These are phyloP conservation scores for Puccinia hordei DNA, from an alignment of 1,284 basidiomycete genomes.

Conservation along the genomic window DNA sequence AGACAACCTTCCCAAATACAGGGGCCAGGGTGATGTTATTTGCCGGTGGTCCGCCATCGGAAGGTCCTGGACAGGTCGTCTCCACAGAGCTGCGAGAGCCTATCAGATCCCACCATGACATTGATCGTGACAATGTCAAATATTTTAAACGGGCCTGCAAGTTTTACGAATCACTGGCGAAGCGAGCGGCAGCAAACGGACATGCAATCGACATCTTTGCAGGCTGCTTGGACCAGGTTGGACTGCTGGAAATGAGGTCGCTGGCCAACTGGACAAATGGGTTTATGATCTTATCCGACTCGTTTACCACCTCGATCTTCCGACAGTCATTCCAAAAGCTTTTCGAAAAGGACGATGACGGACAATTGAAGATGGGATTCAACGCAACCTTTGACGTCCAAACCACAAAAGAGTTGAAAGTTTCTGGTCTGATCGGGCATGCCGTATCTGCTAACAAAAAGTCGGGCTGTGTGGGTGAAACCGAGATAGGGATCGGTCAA, in stretches of 20 bases:
- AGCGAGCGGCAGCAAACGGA: conserved; percentile 88
- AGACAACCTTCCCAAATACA: conserved; percentile 92
- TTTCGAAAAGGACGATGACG: conserved; percentile 91
- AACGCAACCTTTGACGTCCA: conserved; percentile 97
- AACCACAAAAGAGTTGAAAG: conserved; percentile 98
- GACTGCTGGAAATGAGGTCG: conserved; percentile 95
- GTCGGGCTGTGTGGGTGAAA: conserved; percentile 94
- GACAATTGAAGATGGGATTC: conserved; percentile 94
- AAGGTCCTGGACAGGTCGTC: conserved; percentile 96
- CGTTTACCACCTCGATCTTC: conserved; percentile 97
- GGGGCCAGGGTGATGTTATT: conserved; percentile 96
- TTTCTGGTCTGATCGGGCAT: conserved; percentile 96
- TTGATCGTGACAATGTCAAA: conserved; percentile 94
- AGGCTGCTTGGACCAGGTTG: conserved; percentile 97
- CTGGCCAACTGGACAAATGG: conserved; percentile 94
- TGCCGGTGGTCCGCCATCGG: conserved; percentile 91
- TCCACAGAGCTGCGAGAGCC: conserved; percentile 94
- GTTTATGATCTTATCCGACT: conserved; percentile 92
- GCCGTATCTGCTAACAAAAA: conserved; percentile 97
- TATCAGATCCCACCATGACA: conserved; percentile 98
- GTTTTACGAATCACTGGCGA: conserved; percentile 96
- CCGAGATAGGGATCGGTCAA: conserved; percentile 97
- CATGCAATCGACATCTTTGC: conserved; percentile 95
- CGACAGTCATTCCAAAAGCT: conserved; percentile 95
- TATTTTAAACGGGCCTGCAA: conserved; percentile 97